Percentiles rank a stretch among this genome's conserved stretches.
Evolutionary conservation across 192 early-diverging fungal genomes (phyloP).

Genomic region (Backusella circina): DNA sequence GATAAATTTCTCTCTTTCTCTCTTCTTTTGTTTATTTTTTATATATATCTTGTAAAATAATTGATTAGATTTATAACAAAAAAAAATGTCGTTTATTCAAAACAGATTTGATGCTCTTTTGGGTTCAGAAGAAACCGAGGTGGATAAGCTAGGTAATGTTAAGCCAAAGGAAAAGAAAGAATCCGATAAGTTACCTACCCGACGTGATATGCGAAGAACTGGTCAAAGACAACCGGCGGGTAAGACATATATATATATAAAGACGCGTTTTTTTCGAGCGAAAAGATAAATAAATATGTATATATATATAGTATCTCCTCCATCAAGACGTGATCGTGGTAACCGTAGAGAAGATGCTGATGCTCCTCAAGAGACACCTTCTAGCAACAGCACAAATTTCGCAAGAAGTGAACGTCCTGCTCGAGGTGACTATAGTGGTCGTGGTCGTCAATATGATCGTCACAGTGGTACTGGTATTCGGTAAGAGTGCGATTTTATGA

Average conservation of each 20-base stretch:
- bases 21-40: background rate
- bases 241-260: background rate
- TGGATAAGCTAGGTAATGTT: conserved; percentile 7
- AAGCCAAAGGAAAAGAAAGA: conserved; percentile 8
- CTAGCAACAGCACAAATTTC: background rate
- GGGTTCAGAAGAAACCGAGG: background rate
- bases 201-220: conserved; percentile 3
- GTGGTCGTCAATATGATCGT: conserved; percentile 70
- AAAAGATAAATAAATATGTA: background rate
- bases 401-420: background rate
- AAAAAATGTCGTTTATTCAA: background rate
- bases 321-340: conserved; percentile 12
- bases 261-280: background rate
- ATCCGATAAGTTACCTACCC: background rate
- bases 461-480: conserved; percentile 69
- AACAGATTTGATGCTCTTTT: conserved; percentile 8
- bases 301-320: background rate
- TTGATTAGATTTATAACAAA: no score
- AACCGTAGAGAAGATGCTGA: background rate
- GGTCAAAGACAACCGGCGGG: conserved; percentile 10
- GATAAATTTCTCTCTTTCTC: background rate
- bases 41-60: background rate
- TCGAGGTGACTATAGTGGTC: background rate
- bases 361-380: background rate
- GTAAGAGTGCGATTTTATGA: conserved; percentile 9